These are phyloP conservation scores for Monosporascus cannonballus DNA, from an alignment of 2,329 filamentous ascomycete species.

Conservation along the genomic window DNA sequence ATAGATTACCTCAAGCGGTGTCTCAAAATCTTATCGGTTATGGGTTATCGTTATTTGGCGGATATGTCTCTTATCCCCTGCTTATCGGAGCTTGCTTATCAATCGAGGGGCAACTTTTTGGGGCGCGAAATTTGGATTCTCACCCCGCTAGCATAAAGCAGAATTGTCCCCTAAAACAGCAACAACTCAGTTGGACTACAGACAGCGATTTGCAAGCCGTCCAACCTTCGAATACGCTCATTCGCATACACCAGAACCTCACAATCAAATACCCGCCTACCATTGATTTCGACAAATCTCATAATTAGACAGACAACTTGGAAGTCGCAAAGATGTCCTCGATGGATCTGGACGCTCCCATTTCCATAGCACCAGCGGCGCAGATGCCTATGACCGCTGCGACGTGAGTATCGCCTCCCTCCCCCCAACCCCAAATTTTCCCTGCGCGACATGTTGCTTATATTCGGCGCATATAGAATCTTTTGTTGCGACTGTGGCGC, in stretches of 20 bases:
- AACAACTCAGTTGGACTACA: neutral
- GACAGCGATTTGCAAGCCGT: slow-evolving; percentile 1
- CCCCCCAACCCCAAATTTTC: slow-evolving; percentile 6
- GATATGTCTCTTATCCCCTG: neutral
- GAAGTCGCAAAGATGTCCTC: slow-evolving; percentile 39
- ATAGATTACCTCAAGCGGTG: neutral
- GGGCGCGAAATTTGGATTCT: neutral
- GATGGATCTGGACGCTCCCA: slow-evolving; percentile 53
- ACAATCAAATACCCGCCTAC: slow-evolving; percentile 4
- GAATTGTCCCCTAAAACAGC: neutral
- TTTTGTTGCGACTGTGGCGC: slow-evolving; percentile 97
- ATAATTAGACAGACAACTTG: neutral
- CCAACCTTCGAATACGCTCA: slow-evolving; percentile 9
- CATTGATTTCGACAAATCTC: slow-evolving; percentile 3
- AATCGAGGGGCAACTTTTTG: slow-evolving; percentile 17
- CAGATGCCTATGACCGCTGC: slow-evolving; percentile 33
- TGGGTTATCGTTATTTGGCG: neutral
- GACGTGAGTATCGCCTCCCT: slow-evolving; percentile 39
- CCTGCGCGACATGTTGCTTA: slow-evolving; percentile 12
- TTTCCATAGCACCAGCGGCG: slow-evolving; percentile 35
- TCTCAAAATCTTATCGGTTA: neutral
- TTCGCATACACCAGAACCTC: slow-evolving; percentile 5
- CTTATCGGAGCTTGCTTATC: slow-evolving; percentile 11
- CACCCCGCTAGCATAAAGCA: neutral
- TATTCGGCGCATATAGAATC: slow-evolving; percentile 42